Conservation (phyloP, 2,329 filamentous ascomycete genomes). For the Talaromyces marneffei region DNA sequence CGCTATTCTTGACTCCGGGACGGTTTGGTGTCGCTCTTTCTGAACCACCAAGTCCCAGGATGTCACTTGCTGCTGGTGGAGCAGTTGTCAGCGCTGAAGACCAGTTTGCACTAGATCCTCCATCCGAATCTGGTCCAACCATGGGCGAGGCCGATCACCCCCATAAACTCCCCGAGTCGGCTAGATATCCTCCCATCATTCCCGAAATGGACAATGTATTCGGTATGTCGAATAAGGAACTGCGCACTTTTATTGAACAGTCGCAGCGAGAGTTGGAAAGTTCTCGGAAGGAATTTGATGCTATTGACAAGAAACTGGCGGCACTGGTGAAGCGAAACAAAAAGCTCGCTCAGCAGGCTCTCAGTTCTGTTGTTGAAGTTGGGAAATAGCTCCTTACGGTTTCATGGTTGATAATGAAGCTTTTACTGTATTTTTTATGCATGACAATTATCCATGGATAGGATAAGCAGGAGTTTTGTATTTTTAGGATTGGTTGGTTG, state of each 20-base stretch:
- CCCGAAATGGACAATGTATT: constrained; percentile 37
- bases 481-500: background rate
- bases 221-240: constrained; percentile 37
- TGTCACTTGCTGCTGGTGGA: constrained; percentile 10
- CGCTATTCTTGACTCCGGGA: constrained; percentile 41
- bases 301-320: constrained; percentile 39
- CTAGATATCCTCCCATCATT: constrained; percentile 30
- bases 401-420: background rate
- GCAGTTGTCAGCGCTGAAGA: constrained; percentile 21
- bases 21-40: constrained; percentile 42
- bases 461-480: background rate
- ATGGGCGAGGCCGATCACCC: constrained; percentile 37
- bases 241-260: constrained; percentile 35
- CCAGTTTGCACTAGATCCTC: constrained; percentile 18
- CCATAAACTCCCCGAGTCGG: constrained; percentile 31
- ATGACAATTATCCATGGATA: background rate
- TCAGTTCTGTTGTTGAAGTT: constrained; percentile 25
- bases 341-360: constrained; percentile 39
- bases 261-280: constrained; percentile 62
- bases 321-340: constrained; percentile 39
- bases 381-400: constrained; percentile 9
- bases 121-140: constrained; percentile 24
- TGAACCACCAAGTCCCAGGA: constrained; percentile 18
- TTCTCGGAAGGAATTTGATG: constrained; percentile 61
- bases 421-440: background rate